These are phyloP conservation scores for Chondrus crispus DNA, from an alignment of 23 red algal genomes.

Conservation along the genomic window DNA sequence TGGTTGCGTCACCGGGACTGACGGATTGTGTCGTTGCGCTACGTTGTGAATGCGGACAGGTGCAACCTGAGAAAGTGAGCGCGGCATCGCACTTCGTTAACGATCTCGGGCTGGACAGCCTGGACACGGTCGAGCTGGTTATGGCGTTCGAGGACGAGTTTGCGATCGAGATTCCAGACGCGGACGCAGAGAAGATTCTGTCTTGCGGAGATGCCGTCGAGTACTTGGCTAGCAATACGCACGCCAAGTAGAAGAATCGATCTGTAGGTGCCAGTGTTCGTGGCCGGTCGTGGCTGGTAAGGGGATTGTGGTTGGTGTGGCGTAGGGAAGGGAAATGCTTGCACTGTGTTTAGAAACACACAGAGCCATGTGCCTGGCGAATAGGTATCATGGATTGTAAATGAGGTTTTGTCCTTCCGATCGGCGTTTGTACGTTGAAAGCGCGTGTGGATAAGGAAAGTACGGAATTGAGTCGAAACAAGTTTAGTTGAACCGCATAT, in stretches of 20 bases:
- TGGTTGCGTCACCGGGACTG: not conserved
- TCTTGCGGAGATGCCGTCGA: constrained; percentile 78
- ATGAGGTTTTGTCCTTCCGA: too few relatives aligned
- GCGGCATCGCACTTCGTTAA: constrained; percentile 85
- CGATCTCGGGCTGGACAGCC: constrained; percentile 89
- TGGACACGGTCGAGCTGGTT: constrained; percentile 96
- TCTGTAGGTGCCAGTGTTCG: too few relatives aligned
- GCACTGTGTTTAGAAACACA: too few relatives aligned
- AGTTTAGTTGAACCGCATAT: too few relatives aligned
- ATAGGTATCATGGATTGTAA: too few relatives aligned
- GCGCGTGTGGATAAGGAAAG: too few relatives aligned
- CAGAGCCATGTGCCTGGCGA: too few relatives aligned
- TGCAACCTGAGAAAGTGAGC: constrained; percentile 92
- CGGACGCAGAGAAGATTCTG: constrained; percentile 93
- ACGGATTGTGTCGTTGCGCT: not conserved
- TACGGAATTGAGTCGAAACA: too few relatives aligned
- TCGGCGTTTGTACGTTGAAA: too few relatives aligned
- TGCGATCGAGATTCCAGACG: constrained; percentile 95
- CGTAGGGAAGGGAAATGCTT: too few relatives aligned
- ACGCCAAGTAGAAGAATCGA: constrained; percentile 91
- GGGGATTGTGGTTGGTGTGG: too few relatives aligned
- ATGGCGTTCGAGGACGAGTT: constrained; percentile 99
- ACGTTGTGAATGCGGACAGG: constrained; percentile 31
- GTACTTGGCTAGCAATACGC: constrained; percentile 73
- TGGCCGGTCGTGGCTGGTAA: too few relatives aligned